These are phyloP conservation scores for Durio zibethinus DNA, from an alignment of 345 rosid species.

Conservation along the genomic window DNA sequence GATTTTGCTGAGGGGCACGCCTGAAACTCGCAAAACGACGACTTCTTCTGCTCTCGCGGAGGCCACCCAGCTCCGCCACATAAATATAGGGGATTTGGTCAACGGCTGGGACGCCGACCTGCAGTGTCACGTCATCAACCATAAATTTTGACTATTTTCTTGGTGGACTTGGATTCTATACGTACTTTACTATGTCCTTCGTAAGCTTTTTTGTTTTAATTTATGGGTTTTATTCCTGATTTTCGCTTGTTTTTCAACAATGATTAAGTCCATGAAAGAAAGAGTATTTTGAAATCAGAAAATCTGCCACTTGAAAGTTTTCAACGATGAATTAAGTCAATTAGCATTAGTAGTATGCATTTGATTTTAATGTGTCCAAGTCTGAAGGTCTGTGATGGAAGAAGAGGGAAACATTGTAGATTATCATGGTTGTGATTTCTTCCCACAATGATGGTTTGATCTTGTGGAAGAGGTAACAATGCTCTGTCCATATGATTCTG, in stretches of 20 bases:
- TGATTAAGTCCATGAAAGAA: not conserved
- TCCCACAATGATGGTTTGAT: constrained; percentile 87
- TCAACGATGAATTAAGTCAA: too few species aligned
- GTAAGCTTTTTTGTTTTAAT: too few species aligned
- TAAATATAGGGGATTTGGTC: constrained; percentile 78
- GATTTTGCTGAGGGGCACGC: constrained; percentile 76
- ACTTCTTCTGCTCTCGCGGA: constrained; percentile 66
- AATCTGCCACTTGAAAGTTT: not conserved
- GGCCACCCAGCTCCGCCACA: constrained; percentile 58
- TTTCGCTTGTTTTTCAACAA: not conserved
- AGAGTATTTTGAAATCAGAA: too few species aligned
- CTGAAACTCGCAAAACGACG: constrained; percentile 91
- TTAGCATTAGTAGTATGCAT: not conserved
- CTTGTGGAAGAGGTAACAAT: constrained; percentile 66
- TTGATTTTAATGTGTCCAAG: not conserved
- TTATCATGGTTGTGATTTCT: constrained; percentile 91
- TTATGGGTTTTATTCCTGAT: not conserved
- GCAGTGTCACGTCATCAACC: too few species aligned
- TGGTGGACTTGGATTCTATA: too few species aligned
- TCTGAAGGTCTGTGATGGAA: constrained; percentile 60
- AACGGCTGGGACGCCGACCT: too few species aligned
- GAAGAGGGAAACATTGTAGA: constrained; percentile 85
- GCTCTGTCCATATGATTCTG: not conserved
- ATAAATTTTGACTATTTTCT: too few species aligned
- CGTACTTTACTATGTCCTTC: too few species aligned